Conservation (phyloP, 1,284 basidiomycete species). For the Ceratobasidium sp. region DNA sequence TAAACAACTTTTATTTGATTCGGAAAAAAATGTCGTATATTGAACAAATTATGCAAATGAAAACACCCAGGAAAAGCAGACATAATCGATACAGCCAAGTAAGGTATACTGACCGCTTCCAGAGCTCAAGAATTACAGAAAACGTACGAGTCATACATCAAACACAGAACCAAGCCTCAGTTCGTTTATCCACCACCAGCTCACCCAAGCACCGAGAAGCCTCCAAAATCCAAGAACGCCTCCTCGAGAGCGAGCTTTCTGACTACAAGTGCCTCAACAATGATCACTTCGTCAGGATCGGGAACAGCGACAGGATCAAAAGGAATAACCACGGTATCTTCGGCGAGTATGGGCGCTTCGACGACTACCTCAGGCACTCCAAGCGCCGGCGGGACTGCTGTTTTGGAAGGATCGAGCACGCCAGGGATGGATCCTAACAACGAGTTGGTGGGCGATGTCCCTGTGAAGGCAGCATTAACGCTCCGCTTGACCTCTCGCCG, state of each 20-base stretch:
- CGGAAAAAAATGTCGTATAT: background rate
- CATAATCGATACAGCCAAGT: slow-evolving; percentile 26
- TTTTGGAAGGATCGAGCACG: background rate
- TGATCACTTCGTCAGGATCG: slow-evolving; percentile 49
- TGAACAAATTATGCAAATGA: background rate
- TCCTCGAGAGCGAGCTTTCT: slow-evolving; percentile 74
- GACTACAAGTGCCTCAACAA: slow-evolving; percentile 79
- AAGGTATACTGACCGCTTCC: background rate
- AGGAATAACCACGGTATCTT: background rate
- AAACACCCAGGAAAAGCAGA: slow-evolving; percentile 1
- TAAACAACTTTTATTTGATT: too few relatives aligned
- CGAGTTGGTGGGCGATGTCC: background rate
- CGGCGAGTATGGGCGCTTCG: background rate
- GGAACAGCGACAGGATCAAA: background rate
- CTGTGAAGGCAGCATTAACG: slow-evolving; percentile 20
- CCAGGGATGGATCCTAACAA: background rate
- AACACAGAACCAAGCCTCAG: background rate
- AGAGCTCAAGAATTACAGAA: background rate
- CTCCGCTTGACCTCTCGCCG: slow-evolving; percentile 13
- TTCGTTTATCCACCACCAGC: background rate
- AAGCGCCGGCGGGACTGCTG: background rate
- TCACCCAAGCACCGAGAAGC: slow-evolving; percentile 54
- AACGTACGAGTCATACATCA: background rate
- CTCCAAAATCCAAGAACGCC: slow-evolving; percentile 73
- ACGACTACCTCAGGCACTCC: background rate